Conservation (phyloP, 2,329 filamentous ascomycete species). For the Keithomyces neogunnii region DNA sequence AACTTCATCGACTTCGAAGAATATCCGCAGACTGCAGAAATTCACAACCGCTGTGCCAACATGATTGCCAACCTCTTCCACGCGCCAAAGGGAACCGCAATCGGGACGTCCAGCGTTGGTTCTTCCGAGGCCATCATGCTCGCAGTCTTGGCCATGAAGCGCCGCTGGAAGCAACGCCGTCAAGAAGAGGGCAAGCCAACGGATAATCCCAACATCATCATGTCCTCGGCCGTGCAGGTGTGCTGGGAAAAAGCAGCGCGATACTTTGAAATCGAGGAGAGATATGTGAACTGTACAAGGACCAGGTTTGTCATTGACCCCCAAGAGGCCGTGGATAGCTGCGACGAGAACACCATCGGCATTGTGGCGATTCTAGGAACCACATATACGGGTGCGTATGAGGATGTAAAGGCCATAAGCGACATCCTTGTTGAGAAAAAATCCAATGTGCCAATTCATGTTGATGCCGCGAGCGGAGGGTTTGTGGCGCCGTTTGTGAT, state of each 20-base stretch:
- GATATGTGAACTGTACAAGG: conserved; percentile 57
- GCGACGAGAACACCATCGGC: conserved; percentile 60
- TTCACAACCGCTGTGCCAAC: conserved; percentile 85
- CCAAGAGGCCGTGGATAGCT: conserved; percentile 41
- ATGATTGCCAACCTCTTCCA: conserved; percentile 90
- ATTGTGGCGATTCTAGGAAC: conserved; percentile 88
- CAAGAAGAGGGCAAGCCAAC: conserved; percentile 72
- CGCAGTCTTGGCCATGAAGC: conserved; percentile 9
- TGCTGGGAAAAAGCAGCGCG: conserved; percentile 92
- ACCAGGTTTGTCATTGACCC: conserved; percentile 58
- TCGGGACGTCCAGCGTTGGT: conserved; percentile 84
- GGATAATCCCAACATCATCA: conserved; percentile 82
- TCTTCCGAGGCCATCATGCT: conserved; percentile 81
- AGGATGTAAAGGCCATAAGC: conserved; percentile 87
- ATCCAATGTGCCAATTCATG: conserved; percentile 80
- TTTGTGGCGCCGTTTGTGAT: conserved; percentile 90
- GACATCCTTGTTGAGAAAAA: conserved; percentile 69
- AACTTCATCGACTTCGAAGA: conserved; percentile 93
- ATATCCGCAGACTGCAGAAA: conserved; percentile 72
- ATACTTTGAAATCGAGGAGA: conserved; percentile 91
- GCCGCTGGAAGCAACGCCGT: conserved; percentile 81
- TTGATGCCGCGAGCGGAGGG: conserved; percentile 85
- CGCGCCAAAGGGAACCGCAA: conserved; percentile 60
- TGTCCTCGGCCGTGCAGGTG: conserved; percentile 93
- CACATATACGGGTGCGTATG: conserved; percentile 93